A percentile compares a stretch with the other conserved stretches of the same genome.
Conservation (phyloP, 2,329 filamentous ascomycete genomes). For the Paracorniculantispora psalliotae region DNA sequence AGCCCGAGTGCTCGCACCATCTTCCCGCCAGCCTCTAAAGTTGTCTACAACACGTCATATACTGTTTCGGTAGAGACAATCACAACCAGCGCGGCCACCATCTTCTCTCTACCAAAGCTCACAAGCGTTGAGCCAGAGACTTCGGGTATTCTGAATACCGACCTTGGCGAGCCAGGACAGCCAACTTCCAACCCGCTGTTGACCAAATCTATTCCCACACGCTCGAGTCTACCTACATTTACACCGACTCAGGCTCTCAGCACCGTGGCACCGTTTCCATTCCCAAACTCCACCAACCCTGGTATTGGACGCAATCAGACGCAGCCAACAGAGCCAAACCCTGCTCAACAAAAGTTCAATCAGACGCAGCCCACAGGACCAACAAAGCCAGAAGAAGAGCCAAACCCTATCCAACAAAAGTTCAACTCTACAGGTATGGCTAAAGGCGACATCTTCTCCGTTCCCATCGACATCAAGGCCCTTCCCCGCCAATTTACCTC, state of each 20-base stretch:
- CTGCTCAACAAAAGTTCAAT: background rate
- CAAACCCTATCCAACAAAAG: background rate
- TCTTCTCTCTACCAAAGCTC: background rate
- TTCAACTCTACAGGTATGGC: constrained; percentile 5
- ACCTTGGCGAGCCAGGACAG: constrained; percentile 3
- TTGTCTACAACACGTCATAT: background rate
- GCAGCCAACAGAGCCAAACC: background rate
- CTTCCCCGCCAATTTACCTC: constrained; percentile 45
- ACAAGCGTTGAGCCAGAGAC: constrained; percentile 5
- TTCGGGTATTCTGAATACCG: background rate
- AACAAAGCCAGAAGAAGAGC: background rate
- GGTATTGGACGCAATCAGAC: background rate
- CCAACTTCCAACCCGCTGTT: constrained; percentile 12
- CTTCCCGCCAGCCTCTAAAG: background rate
- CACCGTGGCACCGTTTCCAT: background rate
- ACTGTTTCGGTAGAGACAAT: background rate
- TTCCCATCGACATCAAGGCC: constrained; percentile 47
- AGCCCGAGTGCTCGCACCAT: background rate
- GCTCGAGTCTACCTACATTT: constrained; percentile 23
- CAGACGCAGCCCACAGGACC: background rate
- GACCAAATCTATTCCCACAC: constrained; percentile 28
- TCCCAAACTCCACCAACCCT: background rate
- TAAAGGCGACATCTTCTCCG: constrained; percentile 47
- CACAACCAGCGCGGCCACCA: background rate
- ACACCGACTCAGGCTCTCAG: constrained; percentile 14